These are phyloP conservation scores for Gymnopilus dilepis DNA, from an alignment of 768 basidiomycete species.

Conservation along the genomic window DNA sequence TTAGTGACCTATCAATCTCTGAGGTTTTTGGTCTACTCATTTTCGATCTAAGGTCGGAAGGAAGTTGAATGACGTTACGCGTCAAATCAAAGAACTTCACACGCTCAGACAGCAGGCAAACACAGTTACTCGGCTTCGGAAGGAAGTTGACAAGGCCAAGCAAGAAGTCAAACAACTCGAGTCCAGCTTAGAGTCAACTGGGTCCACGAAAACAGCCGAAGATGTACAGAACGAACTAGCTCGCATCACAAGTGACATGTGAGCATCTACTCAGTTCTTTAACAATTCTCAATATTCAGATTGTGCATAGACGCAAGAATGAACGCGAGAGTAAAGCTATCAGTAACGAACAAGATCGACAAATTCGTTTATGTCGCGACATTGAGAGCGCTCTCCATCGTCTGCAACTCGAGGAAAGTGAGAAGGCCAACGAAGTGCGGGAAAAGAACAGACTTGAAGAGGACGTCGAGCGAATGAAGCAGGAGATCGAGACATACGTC, in stretches of 20 bases:
- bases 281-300: background rate
- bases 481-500: slow-evolving; percentile 53
- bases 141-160: slow-evolving; percentile 62
- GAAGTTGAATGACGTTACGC: slow-evolving; percentile 56
- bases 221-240: slow-evolving; percentile 86
- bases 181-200: slow-evolving; percentile 68
- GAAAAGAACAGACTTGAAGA: slow-evolving; percentile 63
- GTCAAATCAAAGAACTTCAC: slow-evolving; percentile 64
- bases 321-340: slow-evolving; percentile 68
- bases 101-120: slow-evolving; percentile 64
- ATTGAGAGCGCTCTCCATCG: slow-evolving; percentile 65
- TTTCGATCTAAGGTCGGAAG: slow-evolving; percentile 50
- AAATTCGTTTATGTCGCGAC: slow-evolving; percentile 53
- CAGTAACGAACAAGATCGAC: slow-evolving; percentile 65
- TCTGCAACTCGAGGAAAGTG: slow-evolving; percentile 65
- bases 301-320: slow-evolving; percentile 56
- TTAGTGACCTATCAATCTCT: slow-evolving; percentile 33
- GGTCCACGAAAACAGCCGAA: slow-evolving; percentile 81
- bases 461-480: slow-evolving; percentile 60
- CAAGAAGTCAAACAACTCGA: slow-evolving; percentile 71
- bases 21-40: slow-evolving; percentile 8
- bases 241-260: slow-evolving; percentile 69
- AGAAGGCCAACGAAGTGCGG: slow-evolving; percentile 59
- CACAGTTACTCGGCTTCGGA: slow-evolving; percentile 61
- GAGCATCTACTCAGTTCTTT: slow-evolving; percentile 28